phyloP scores from a whole-genome alignment of 345 rosid species.

The Dipteronia dyeriana region DNA sequence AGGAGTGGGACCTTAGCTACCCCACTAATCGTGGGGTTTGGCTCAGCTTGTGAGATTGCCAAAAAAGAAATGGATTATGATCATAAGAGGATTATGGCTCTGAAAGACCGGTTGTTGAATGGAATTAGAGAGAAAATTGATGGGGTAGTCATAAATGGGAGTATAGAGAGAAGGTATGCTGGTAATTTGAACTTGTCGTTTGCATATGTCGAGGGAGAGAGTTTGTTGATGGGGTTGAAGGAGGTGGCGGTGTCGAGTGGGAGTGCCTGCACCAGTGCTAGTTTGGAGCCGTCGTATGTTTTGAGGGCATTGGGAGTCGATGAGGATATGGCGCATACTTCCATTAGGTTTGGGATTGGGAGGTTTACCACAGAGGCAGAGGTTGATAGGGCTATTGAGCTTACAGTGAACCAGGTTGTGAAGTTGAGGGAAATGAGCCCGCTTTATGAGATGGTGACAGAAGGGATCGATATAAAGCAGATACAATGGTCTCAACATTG shows the following conservation, averaged over 20 bases:
- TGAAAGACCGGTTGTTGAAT: conserved; percentile 72
- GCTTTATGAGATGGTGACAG: conserved; percentile 89
- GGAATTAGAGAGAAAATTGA: conserved; percentile 75
- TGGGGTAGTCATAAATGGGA: conserved; percentile 88
- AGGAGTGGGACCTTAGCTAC: conserved; percentile 92
- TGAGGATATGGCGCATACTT: conserved; percentile 97
- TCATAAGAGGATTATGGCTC: conserved; percentile 53
- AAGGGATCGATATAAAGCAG: conserved; percentile 81
- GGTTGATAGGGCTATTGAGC: conserved; percentile 80
- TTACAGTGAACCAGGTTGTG: conserved; percentile 83
- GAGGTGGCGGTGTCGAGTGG: conserved; percentile 99
- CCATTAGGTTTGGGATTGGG: conserved; percentile 95
- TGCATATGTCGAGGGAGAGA: conserved; percentile 98
- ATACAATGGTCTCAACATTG: conserved; percentile 95
- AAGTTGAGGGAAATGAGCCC: conserved; percentile 99
- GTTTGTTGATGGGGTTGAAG: conserved; percentile 94
- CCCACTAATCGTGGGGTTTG: conserved; percentile 85
- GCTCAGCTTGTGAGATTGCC: conserved; percentile 85
- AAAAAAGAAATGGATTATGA: conserved; percentile 93
- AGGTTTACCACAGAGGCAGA: conserved; percentile 92
- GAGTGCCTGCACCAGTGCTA: conserved; percentile 98
- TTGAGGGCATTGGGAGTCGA: conserved; percentile 97
- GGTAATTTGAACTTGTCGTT: conserved; percentile 92
- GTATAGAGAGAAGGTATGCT: conserved; percentile 68
- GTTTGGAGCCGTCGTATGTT: conserved; percentile 96